These are phyloP conservation scores for Neltuma alba DNA, from an alignment of 306 rosid species.

Conservation along the genomic window DNA sequence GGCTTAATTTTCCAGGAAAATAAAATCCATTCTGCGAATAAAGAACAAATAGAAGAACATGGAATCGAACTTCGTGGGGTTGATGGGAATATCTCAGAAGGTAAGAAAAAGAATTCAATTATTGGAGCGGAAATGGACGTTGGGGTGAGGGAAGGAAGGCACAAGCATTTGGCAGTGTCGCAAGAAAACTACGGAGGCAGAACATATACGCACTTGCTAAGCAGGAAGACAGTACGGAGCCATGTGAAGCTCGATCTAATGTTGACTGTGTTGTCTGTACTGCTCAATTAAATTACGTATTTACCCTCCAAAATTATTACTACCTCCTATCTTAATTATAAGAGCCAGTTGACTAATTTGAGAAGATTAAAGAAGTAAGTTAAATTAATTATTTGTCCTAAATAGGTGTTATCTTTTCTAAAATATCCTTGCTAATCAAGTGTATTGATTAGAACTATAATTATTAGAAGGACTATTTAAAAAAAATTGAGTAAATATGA, in stretches of 20 bases:
- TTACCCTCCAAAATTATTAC: constrained; percentile 1
- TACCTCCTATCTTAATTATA: too few species aligned
- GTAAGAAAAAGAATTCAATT: not conserved
- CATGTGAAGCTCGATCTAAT: constrained; percentile 63
- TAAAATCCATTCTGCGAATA: constrained; percentile 23
- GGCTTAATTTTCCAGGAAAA: constrained; percentile 8
- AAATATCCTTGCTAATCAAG: too few species aligned
- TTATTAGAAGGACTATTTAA: too few species aligned
- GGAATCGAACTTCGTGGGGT: constrained; percentile 45
- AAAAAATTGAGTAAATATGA: too few species aligned
- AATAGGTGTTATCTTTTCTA: too few species aligned
- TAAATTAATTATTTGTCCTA: too few species aligned
- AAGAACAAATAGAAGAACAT: constrained; percentile 56
- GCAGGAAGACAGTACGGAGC: constrained; percentile 64
- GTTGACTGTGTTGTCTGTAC: constrained; percentile 40
- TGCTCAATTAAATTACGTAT: constrained; percentile 17
- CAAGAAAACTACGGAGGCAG: not conserved
- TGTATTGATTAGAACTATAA: too few species aligned
- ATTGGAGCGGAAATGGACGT: constrained; percentile 31
- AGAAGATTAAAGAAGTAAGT: too few species aligned
- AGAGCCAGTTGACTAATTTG: too few species aligned
- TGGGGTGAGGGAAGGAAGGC: constrained; percentile 20
- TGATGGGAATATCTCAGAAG: constrained; percentile 29
- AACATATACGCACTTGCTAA: constrained; percentile 31
- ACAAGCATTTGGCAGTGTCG: constrained; percentile 15